Base-by-base conservation (phyloP, 371 early-diverging fungal genomes). In the Mucor ambiguus region DNA sequence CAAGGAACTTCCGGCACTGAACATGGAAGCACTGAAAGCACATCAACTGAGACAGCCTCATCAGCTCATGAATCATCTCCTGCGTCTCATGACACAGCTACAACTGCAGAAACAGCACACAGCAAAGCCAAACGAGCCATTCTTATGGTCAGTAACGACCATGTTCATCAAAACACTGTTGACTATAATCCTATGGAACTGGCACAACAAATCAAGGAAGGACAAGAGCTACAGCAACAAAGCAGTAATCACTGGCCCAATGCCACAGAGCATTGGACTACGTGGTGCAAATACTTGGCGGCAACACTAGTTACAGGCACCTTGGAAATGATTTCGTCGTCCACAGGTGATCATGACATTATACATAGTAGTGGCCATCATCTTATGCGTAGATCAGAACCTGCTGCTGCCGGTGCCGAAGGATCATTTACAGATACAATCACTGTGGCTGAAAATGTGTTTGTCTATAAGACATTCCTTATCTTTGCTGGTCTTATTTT, bases 381-480 rank as follows among this genome's bases (percentile, higher is more conserved):
- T 32, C 58, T 69, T 26, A 20, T 24, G 43, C 70, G 69, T 41
- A 57, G 77, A 49, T 60, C 67, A 33, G 61, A 58, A 22, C 46
- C 59, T n/a, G 66, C 61, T n/a, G 69, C 48, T 10, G 67, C 44
- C 30, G 61, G 61, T 4, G 64, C 48, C 10, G 56, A 26, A 11
- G 46, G 28, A 10, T 54, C 55, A 1, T 69, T 69, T 56, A 44
- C 58, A 16, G 69, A 60, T 5, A 60, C 41, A 16, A 61, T 67
- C 1, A 61, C 72, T 5, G 28, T 24, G 2, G 29, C 29, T 6
- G 79, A 82, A 68, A 71, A 73, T 20, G 71, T 73, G 6, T 83
- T 83, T 61, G 71, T 83, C 7, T 83, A 83, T 61, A 83, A 83
- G 61, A 79, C 76, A 7, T 80, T 83, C 22, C 64, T 83, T 29